Evolutionary conservation across 805 yeast genomes (phyloP), one percentile per base, ranked within the genome.

Genomic region (Kazachstania viticola): DNA sequence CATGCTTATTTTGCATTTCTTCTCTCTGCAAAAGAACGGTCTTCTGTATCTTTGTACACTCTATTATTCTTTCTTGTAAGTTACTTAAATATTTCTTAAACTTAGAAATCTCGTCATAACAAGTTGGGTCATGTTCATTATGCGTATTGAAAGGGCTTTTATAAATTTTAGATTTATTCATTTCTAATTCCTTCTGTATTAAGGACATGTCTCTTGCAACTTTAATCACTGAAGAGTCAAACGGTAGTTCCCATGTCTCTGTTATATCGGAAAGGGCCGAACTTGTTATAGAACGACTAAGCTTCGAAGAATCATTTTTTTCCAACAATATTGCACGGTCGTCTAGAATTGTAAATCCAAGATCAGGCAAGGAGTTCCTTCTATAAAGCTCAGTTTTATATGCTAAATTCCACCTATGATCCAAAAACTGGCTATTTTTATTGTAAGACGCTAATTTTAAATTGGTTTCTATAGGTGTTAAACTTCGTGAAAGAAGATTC

Each of bases 181-280:
- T n/a, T 9, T 29, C 36, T 14, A 38, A 30, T 23, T 39, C 34
- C 8, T 38, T 37, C 14, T 32, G 33, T 16, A 33, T 24, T 12
- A 33, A 35, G 14, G 46, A 17, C 21, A 51, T 30, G 35, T 54
- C 50, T 31, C 55, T 40, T 9, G 57, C 59, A 31, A 50, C 30
- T 33, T 34, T 46, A 3, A 52, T 44, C n/a, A 44, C 32, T 9
- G 59, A 52, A 2, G 54, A 46, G 31, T 54, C 55, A 34, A 52
- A 54, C 3, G 59, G 58, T 18, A 45, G 21, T 1, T 31, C 30
- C 59, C 59, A 54, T n/a, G 32, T 27, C 16, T 48, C 52, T 5
- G 51, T 27, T 3, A 37, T 38, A 18, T 52, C 50, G 25, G 43
- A 47, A 3, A 54, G 37, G 21, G 42, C 36, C 3, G 59, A 52